phyloP scores from a whole-genome alignment of 2,329 filamentous ascomycete genomes.

The Pseudocercospora eumusae region DNA sequence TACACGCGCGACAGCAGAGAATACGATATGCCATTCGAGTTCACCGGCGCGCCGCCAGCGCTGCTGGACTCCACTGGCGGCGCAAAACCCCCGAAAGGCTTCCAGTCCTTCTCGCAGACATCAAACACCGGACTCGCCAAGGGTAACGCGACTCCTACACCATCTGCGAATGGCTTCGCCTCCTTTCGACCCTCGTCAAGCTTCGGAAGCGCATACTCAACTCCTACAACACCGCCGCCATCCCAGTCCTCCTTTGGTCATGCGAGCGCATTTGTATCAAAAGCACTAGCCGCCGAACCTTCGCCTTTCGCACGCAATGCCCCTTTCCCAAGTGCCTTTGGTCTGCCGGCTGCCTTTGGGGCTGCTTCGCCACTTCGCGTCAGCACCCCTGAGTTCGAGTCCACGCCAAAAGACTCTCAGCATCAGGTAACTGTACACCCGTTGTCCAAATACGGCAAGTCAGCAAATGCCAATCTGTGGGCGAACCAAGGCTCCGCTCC shows the following conservation, averaged over 20 bases:
- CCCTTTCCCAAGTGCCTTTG: neutral
- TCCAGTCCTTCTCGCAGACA: slow-evolving; percentile 8
- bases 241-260: neutral
- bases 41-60: slow-evolving; percentile 21
- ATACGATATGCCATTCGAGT: slow-evolving; percentile 27
- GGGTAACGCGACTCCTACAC: neutral
- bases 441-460: neutral
- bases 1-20: neutral
- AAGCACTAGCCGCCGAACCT: neutral
- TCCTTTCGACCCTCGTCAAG: neutral
- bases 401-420: neutral
- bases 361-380: slow-evolving; percentile 1
- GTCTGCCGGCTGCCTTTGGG: slow-evolving; percentile 1
- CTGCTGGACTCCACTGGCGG: slow-evolving; percentile 8
- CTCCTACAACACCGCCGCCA: neutral
- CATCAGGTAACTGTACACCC: neutral
- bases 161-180: neutral
- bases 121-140: neutral
- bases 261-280: neutral
- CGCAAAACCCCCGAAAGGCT: slow-evolving; percentile 5
- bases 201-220: neutral
- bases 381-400: neutral
- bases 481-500: neutral
- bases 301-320: neutral
- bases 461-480: neutral